phyloP scores from a whole-genome alignment of 768 basidiomycete species.

The Suillus brevipes region DNA sequence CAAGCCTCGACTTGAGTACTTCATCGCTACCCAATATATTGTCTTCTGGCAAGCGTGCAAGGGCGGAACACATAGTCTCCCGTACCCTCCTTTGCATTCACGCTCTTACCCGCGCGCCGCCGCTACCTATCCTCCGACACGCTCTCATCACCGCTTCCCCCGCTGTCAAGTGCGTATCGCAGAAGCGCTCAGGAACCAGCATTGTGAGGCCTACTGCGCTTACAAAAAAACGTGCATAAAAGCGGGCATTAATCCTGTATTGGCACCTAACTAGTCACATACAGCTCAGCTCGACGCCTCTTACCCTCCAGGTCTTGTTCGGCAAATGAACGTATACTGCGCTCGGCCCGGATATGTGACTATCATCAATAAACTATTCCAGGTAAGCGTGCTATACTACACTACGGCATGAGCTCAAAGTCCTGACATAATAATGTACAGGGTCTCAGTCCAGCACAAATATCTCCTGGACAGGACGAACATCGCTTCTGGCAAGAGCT shows the following conservation, averaged over 20 bases:
- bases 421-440: conserved; percentile 22
- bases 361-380: conserved; percentile 50
- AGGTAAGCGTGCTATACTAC: conserved; percentile 24
- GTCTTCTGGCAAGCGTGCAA: conserved; percentile 56
- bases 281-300: too few species aligned
- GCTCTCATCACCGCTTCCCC: conserved; percentile 74
- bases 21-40: not conserved
- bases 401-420: not conserved
- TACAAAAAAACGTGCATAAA: conserved; percentile 73
- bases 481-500: conserved; percentile 54
- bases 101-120: conserved; percentile 72
- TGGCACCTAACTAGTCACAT: too few species aligned
- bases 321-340: too few species aligned
- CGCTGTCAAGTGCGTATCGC: too few species aligned
- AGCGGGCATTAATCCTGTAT: conserved; percentile 69
- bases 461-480: conserved; percentile 44
- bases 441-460: conserved; percentile 44
- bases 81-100: conserved; percentile 70
- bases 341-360: conserved; percentile 48
- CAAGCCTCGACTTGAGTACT: conserved; percentile 17
- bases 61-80: conserved; percentile 55
- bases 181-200: conserved; percentile 64
- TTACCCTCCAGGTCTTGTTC: too few species aligned
- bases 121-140: conserved; percentile 74
- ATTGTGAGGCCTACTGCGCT: conserved; percentile 67